Conservation (phyloP, 176 grass and related monocot genomes). For the Aegilops bicornis region DNA sequence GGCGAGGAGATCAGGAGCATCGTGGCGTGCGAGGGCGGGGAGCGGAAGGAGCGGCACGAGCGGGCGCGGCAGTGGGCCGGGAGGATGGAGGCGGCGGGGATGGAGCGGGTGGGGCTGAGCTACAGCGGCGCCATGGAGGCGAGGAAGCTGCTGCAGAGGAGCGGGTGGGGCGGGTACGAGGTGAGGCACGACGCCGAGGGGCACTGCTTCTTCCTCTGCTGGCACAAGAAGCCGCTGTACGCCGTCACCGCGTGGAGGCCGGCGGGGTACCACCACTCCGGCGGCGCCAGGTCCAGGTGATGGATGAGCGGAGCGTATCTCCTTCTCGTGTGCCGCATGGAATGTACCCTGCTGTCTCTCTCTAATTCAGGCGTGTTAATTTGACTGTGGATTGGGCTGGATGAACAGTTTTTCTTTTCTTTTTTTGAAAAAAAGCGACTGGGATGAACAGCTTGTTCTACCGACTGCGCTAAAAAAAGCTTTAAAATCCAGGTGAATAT, state of each 20-base stretch:
- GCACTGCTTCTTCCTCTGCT: conserved; percentile 51
- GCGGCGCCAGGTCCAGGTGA: neutral
- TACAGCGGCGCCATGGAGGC: conserved; percentile 54
- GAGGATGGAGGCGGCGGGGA: conserved; percentile 43
- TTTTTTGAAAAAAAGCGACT: no score
- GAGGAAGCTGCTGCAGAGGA: conserved; percentile 48
- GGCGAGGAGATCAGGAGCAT: conserved; percentile 44
- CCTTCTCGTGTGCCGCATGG: no score
- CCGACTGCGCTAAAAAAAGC: no score
- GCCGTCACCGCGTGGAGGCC: conserved; percentile 51
- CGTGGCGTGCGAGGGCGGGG: conserved; percentile 43
- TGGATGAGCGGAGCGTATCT: neutral
- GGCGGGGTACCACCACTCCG: neutral
- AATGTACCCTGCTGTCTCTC: no score
- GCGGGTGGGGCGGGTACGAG: conserved; percentile 47
- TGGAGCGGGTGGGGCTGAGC: conserved; percentile 48
- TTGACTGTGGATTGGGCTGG: no score
- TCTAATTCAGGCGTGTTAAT: no score
- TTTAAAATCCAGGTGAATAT: no score
- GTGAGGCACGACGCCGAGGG: conserved; percentile 40
- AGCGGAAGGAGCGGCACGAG: conserved; percentile 51
- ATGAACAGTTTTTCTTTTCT: no score
- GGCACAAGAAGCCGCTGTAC: conserved; percentile 52
- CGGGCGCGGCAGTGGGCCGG: conserved; percentile 32
- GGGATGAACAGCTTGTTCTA: no score